phyloP scores from a whole-genome alignment of 2,329 filamentous ascomycete species.

The Pezicula rhizophila region DNA sequence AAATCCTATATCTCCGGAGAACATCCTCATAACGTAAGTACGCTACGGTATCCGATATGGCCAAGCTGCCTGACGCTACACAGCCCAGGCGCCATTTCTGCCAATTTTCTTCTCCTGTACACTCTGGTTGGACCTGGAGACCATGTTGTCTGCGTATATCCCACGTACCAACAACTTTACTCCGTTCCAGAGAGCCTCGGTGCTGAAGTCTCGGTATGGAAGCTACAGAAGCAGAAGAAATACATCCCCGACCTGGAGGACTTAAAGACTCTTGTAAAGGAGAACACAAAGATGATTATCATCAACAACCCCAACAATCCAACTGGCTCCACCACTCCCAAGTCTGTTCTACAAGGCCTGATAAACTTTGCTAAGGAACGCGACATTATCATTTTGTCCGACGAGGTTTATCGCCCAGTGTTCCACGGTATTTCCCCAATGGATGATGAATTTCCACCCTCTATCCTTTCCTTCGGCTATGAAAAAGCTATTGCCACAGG shows the following conservation, averaged over 20 bases:
- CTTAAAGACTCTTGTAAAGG: constrained; percentile 56
- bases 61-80: too few species aligned
- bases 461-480: constrained; percentile 67
- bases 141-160: constrained; percentile 81
- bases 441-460: constrained; percentile 51
- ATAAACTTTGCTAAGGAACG: constrained; percentile 56
- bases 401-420: constrained; percentile 80
- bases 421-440: constrained; percentile 50
- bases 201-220: constrained; percentile 74
- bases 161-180: constrained; percentile 83
- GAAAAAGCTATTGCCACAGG: constrained; percentile 66
- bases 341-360: constrained; percentile 52
- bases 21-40: constrained; percentile 59
- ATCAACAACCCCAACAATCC: constrained; percentile 79
- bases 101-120: constrained; percentile 79
- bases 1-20: constrained; percentile 45
- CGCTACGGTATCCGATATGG: too few species aligned
- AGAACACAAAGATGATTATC: constrained; percentile 67
- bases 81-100: constrained; percentile 67
- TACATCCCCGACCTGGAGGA: constrained; percentile 64
- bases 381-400: constrained; percentile 62
- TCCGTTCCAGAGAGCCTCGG: constrained; percentile 68
- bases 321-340: constrained; percentile 65
- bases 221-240: constrained; percentile 54
- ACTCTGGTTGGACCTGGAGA: constrained; percentile 66